phyloP scores from a whole-genome alignment of 768 basidiomycete species.

The Pulveroboletus frians region DNA sequence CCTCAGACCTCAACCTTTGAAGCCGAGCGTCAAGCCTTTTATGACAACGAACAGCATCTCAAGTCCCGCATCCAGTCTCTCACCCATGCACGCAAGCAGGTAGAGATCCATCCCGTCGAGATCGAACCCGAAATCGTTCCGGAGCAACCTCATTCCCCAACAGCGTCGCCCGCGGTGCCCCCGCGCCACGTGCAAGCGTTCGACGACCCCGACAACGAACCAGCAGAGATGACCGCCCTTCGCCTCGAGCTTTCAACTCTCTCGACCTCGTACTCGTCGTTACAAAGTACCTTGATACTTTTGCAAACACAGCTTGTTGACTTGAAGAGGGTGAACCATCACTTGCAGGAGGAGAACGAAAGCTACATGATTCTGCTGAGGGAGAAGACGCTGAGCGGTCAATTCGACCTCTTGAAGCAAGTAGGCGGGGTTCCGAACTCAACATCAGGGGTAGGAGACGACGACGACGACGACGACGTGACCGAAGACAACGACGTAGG shows the following conservation, averaged over 20 bases:
- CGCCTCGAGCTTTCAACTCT: conserved; percentile 81
- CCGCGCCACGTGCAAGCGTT: conserved; percentile 40
- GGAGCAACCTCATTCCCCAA: conserved; percentile 31
- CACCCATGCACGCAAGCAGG: conserved; percentile 57
- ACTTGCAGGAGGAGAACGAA: conserved; percentile 93
- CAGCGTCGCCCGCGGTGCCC: conserved; percentile 20
- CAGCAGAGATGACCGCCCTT: conserved; percentile 84
- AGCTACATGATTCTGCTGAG: conserved; percentile 91
- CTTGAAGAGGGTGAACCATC: conserved; percentile 80
- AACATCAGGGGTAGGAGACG: conserved; percentile 37
- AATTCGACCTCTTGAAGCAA: conserved; percentile 71
- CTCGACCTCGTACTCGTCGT: conserved; percentile 75
- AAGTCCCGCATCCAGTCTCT: conserved; percentile 86
- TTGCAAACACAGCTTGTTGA: conserved; percentile 82
- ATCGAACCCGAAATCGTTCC: conserved; percentile 39
- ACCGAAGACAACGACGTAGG: conserved; percentile 44
- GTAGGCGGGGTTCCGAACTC: conserved; percentile 46
- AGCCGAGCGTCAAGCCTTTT: conserved; percentile 86
- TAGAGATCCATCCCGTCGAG: conserved; percentile 34
- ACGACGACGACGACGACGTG: conserved; percentile 26
- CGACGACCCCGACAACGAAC: conserved; percentile 65
- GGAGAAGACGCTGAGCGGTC: conserved; percentile 87
- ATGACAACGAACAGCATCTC: conserved; percentile 90
- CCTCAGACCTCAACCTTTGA: conserved; percentile 80
- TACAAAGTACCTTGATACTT: conserved; percentile 81